Conservation (phyloP, 352 stramenopile genomes). For the Ochromonadaceae sp. region DNA sequence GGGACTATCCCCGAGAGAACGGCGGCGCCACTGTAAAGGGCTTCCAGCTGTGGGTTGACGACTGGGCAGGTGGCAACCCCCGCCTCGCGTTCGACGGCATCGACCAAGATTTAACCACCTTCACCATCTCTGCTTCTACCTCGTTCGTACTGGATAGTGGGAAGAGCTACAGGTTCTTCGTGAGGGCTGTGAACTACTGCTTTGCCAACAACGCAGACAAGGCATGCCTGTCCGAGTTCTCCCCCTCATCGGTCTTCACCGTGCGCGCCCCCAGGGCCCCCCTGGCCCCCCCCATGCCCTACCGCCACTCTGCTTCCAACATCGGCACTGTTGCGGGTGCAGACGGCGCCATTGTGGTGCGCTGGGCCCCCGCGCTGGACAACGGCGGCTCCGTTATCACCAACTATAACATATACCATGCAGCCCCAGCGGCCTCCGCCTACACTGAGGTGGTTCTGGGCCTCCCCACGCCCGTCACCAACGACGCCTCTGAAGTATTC, state of each 20-base stretch:
- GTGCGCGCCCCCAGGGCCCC: slow-evolving; percentile 62
- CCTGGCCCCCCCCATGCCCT: slow-evolving; percentile 47
- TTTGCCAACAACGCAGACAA: slow-evolving; percentile 37
- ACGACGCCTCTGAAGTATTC: slow-evolving; percentile 20
- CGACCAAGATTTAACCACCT: slow-evolving; percentile 55
- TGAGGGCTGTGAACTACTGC: slow-evolving; percentile 85
- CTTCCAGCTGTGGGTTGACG: slow-evolving; percentile 88
- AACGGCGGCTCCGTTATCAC: slow-evolving; percentile 76
- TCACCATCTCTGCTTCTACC: slow-evolving; percentile 50
- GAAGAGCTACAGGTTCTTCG: slow-evolving; percentile 76
- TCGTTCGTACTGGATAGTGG: slow-evolving; percentile 71
- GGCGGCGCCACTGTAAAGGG: slow-evolving; percentile 72
- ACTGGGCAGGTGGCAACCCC: slow-evolving; percentile 62
- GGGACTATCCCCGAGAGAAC: slow-evolving; percentile 66
- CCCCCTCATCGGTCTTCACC: slow-evolving; percentile 50
- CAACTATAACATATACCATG: slow-evolving; percentile 68
- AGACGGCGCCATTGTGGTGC: slow-evolving; percentile 33
- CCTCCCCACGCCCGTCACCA: slow-evolving; percentile 15
- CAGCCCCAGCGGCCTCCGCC: not conserved
- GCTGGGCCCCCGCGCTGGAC: slow-evolving; percentile 63
- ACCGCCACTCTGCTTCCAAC: slow-evolving; percentile 27
- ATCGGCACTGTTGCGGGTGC: slow-evolving; percentile 25
- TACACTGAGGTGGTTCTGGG: slow-evolving; percentile 14
- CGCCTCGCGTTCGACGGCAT: slow-evolving; percentile 83
- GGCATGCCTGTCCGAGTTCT: slow-evolving; percentile 62